These are phyloP conservation scores for Acer saccharum DNA, from an alignment of 345 rosid genomes.

Conservation along the genomic window DNA sequence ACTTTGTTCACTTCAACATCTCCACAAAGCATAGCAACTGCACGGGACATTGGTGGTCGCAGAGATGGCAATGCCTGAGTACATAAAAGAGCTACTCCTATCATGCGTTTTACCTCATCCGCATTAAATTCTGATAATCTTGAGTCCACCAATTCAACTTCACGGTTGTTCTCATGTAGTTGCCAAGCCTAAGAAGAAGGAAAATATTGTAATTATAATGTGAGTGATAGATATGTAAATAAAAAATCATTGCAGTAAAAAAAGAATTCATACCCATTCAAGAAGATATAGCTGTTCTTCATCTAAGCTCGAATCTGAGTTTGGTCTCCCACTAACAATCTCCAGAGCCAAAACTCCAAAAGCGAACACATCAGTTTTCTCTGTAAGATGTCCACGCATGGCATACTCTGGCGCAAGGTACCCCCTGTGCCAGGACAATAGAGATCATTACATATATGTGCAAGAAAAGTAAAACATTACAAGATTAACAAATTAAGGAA, in stretches of 20 bases:
- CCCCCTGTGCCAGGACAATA: neutral
- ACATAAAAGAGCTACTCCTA: slow-evolving; percentile 60
- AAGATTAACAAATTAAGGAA: slow-evolving; percentile 30
- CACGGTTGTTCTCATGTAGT: slow-evolving; percentile 30
- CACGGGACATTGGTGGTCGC: slow-evolving; percentile 72
- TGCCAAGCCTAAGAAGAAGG: slow-evolving; percentile 26
- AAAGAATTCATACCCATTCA: slow-evolving; percentile 47
- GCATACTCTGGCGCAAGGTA: slow-evolving; percentile 46
- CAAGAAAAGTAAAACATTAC: slow-evolving; percentile 12
- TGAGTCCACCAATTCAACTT: slow-evolving; percentile 45
- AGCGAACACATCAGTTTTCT: slow-evolving; percentile 41
- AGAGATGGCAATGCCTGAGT: slow-evolving; percentile 56
- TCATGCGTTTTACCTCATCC: slow-evolving; percentile 51
- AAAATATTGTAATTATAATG: neutral
- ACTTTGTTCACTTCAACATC: slow-evolving; percentile 56
- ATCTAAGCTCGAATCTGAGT: slow-evolving; percentile 42
- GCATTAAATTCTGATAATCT: slow-evolving; percentile 33
- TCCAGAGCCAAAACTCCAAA: slow-evolving; percentile 8
- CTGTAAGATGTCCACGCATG: slow-evolving; percentile 44
- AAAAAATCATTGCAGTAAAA: neutral
- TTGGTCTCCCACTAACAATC: slow-evolving; percentile 31
- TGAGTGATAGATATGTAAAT: no score
- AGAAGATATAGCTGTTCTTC: slow-evolving; percentile 23
- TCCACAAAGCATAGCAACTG: slow-evolving; percentile 64
- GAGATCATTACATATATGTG: neutral